phyloP scores from a whole-genome alignment of 192 early-diverging fungal genomes.

The Geosiphon pyriformis region DNA sequence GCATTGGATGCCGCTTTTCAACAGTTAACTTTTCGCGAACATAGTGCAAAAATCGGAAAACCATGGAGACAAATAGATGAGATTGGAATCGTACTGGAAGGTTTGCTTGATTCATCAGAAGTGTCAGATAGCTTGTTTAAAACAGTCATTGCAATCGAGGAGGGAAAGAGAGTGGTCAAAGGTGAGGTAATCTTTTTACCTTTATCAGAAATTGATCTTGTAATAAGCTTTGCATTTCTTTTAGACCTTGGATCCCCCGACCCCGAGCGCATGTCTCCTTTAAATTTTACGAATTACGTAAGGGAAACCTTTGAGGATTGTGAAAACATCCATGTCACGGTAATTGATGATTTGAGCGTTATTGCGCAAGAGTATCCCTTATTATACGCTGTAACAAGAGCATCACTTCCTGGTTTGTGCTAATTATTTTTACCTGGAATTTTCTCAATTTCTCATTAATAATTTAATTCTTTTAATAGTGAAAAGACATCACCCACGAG shows the following conservation, averaged over 20 bases:
- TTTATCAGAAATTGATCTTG: too few species aligned
- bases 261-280: slow-evolving; percentile 84
- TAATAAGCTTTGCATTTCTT: background rate
- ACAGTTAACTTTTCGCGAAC: slow-evolving; percentile 77
- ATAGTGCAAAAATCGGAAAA: slow-evolving; percentile 42
- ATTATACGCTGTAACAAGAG: slow-evolving; percentile 71
- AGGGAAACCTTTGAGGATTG: slow-evolving; percentile 51
- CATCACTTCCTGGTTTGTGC: slow-evolving; percentile 58
- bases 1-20: slow-evolving; percentile 68
- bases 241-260: slow-evolving; percentile 79
- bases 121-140: slow-evolving; percentile 39
- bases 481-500: slow-evolving; percentile 56
- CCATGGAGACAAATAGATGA: slow-evolving; percentile 50
- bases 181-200: slow-evolving; percentile 41
- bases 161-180: slow-evolving; percentile 63
- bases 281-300: slow-evolving; percentile 65
- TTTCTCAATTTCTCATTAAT: slow-evolving; percentile 5
- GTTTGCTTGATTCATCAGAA: slow-evolving; percentile 28
- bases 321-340: slow-evolving; percentile 50
- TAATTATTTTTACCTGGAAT: slow-evolving; percentile 6
- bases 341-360: slow-evolving; percentile 61
- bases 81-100: slow-evolving; percentile 51
- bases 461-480: slow-evolving; percentile 30
- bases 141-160: slow-evolving; percentile 64
- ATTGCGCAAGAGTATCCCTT: slow-evolving; percentile 80